Conservation (phyloP, 495 filamentous ascomycete species). For the Xylaria bambusicola region DNA sequence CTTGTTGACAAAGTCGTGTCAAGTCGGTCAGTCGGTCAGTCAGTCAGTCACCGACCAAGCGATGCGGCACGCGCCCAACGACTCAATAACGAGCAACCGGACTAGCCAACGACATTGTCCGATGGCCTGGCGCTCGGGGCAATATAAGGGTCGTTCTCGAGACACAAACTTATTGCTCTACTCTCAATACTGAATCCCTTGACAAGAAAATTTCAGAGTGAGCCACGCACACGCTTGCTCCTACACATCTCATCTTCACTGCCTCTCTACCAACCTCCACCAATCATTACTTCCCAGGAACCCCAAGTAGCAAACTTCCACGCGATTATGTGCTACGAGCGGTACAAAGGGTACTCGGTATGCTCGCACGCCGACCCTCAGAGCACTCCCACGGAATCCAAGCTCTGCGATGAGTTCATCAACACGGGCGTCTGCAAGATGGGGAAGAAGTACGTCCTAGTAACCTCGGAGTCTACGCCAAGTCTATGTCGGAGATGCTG, state of each 20-base stretch:
- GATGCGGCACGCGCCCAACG: neutral
- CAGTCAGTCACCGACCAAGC: neutral
- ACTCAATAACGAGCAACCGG: neutral
- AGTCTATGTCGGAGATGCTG: neutral
- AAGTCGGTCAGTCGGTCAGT: no score
- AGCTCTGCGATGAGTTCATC: neutral
- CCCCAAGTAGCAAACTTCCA: neutral
- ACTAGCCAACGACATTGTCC: neutral
- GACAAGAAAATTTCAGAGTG: no score
- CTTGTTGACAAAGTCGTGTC: no score
- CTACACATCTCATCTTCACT: no score
- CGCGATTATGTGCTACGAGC: neutral
- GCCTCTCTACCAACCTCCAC: no score
- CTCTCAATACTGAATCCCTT: no score
- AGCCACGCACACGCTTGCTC: no score
- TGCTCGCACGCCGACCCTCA: slow-evolving; percentile 6
- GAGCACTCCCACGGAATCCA: neutral
- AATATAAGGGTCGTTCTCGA: no score
- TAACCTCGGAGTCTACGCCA: neutral
- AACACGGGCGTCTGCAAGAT: neutral
- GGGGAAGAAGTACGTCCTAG: neutral
- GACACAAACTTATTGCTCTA: no score
- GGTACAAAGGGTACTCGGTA: neutral
- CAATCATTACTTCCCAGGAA: neutral
- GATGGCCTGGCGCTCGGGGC: neutral